Evolutionary conservation across 2,329 filamentous ascomycete species (phyloP).

Genomic region (Diaporthe capsici): DNA sequence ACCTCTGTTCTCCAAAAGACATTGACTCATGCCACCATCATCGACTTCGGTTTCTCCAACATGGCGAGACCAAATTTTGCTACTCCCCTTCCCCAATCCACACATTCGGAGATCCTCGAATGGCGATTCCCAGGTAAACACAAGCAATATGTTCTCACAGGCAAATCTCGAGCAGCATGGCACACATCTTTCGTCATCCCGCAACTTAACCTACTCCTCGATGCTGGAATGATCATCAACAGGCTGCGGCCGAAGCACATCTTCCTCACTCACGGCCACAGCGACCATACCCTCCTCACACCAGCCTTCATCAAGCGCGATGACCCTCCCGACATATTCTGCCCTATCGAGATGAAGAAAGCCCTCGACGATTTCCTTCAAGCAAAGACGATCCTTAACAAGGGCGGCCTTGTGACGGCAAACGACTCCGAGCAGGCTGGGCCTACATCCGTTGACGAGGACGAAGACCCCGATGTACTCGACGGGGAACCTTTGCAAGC

Average conservation of each 20-base stretch:
- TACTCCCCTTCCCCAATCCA: constrained; percentile 59
- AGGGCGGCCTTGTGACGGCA: constrained; percentile 53
- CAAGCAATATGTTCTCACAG: constrained; percentile 58
- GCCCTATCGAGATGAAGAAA: constrained; percentile 56
- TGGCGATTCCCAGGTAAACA: constrained; percentile 61
- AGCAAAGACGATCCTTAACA: constrained; percentile 58
- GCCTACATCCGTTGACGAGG: constrained; percentile 41
- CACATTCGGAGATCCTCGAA: constrained; percentile 60
- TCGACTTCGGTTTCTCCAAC: background rate
- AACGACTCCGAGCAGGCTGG: constrained; percentile 46
- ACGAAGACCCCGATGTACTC: constrained; percentile 40
- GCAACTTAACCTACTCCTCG: constrained; percentile 63
- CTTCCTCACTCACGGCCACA: constrained; percentile 65
- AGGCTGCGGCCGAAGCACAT: constrained; percentile 62
- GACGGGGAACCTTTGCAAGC: constrained; percentile 6
- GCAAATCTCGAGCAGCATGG: constrained; percentile 64
- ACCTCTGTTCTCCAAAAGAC: background rate
- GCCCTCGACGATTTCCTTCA: constrained; percentile 57
- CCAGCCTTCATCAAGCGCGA: constrained; percentile 60
- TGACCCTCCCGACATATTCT: constrained; percentile 62
- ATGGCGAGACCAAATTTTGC: constrained; percentile 52
- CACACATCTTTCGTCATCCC: constrained; percentile 66
- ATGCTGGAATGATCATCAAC: constrained; percentile 63
- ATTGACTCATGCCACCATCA: background rate
- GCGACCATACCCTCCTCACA: constrained; percentile 60